Base-by-base conservation (phyloP, 75 land plant genomes). In the Cryptomeria japonica region DNA sequence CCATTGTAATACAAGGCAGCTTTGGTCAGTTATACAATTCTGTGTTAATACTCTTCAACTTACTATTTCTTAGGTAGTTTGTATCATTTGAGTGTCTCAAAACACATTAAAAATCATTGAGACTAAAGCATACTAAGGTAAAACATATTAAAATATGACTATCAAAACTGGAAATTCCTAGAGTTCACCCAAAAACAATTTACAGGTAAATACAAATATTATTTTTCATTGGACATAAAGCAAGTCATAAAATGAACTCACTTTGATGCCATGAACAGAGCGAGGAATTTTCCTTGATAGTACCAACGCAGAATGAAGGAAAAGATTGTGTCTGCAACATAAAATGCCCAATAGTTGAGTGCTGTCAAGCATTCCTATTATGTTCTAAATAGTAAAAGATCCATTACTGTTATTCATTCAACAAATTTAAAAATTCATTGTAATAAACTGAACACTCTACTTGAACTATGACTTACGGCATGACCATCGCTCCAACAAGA, bases 401-500 rank as follows among this genome's bases (percentile, higher is more conserved):
- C 34, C 13, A 34, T 31, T 75, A 6, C 13, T 25, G 13, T 3
- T 38, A 34, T 75, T 75, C 55, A 51, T 31, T 75, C 37, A 31
- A 12, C 14, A 16, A 34, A 75, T 75, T 2, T 75, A 13, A 36
- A 79, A 83, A 31, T 13, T 36, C 75, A 49, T 55, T 10, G 10
- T 72, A 86, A 19, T 14, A 41, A 84, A 58, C 28, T 37, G 36
- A 51, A 13, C 32, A 36, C 16, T 25, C 14, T 53, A 53, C 75
- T 31, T 6, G 11, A 12, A 72, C 13, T 70, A 34, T 11, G 37
- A 34, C 90, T 87, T 90, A 93, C 90, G 97, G 98, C 93, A 97
- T 91, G 86, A 97, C 95, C 93, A 97, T 96, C 13, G 99, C 99
- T 76, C 99, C 99, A 91, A 97, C 94, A n/a, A 97, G 95, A 55